Evolutionary conservation across 805 yeast species (phyloP).

Genomic region (Osmozyma mogii): DNA sequence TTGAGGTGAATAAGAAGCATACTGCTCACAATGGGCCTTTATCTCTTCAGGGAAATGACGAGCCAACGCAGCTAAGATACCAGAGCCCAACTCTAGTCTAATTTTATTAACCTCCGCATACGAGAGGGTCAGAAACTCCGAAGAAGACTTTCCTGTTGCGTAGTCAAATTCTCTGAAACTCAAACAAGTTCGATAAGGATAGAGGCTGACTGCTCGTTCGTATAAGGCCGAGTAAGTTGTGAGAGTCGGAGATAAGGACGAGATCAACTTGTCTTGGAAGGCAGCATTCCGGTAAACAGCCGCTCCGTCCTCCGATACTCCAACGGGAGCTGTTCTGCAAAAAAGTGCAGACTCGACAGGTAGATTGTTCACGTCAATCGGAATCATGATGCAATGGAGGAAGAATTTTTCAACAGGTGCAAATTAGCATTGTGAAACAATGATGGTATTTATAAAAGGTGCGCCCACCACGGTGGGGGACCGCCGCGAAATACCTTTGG

Average conservation of each 20-base stretch:
- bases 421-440: background rate
- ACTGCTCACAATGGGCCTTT: slow-evolving; percentile 15
- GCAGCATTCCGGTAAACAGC: slow-evolving; percentile 9
- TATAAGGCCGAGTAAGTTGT: slow-evolving; percentile 32
- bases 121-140: slow-evolving; percentile 35
- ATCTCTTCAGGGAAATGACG: slow-evolving; percentile 20
- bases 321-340: slow-evolving; percentile 1
- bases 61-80: slow-evolving; percentile 32
- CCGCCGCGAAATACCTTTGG: too few species aligned
- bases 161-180: slow-evolving; percentile 30
- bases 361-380: slow-evolving; percentile 1
- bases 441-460: background rate
- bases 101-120: slow-evolving; percentile 36
- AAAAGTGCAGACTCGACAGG: slow-evolving; percentile 3
- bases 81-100: slow-evolving; percentile 47
- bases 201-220: slow-evolving; percentile 15
- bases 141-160: slow-evolving; percentile 17
- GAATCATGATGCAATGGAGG: slow-evolving; percentile 7
- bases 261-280: slow-evolving; percentile 9
- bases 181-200: slow-evolving; percentile 25
- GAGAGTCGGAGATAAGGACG: slow-evolving; percentile 24
- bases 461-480: too few species aligned
- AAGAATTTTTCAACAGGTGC: slow-evolving; percentile 2
- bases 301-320: too few species aligned
- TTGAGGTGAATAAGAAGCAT: slow-evolving; percentile 2